Evolutionary conservation across 2,329 filamentous ascomycete species (phyloP), one percentile per base, ranked within the genome.

Genomic region (Penicillium sp.): DNA sequence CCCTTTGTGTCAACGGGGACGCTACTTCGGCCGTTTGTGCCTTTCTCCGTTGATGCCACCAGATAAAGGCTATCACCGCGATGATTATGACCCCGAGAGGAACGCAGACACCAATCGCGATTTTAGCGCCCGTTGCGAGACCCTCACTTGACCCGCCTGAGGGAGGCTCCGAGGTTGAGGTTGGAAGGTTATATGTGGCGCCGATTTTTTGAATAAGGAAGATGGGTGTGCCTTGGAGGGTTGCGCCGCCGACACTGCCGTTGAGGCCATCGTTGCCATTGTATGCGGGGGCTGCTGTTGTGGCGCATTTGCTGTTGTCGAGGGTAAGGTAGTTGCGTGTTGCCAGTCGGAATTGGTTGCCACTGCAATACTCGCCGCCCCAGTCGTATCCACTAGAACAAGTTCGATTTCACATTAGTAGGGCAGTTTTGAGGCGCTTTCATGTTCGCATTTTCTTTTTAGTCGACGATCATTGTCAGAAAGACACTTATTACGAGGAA

Each of bases 51-150:
- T 58, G 58, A 35, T 63, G 56, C 58, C 61, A 65, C 49, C 59
- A 54, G 12, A 65, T 65, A 63, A 70, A 72, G 15, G 64, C 26
- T 7, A 70, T 28, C 1, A 24, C 65, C n/a, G 66, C 56, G 10
- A 57, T 28, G 15, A 63, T 49, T 28, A 72, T 51, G 19, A 65
- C 61, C 3, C 50, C 63, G 50, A 70, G 54, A 2, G 64, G 69
- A 22, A 65, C 53, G 28, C 68, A 71, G 17, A 73, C 60, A 1
- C 68, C 72, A 33, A 74, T 72, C 4, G 69, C 73, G 33, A 65
- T 69, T 53, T 73, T 74, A 0, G 70, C 70, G 2, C 72, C 73
- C 10, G 66, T 72, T 1, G 73, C 70, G 9, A 75, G 49, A 8
- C 69, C 65, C 13, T 24, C 26, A 19, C 9, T 50, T 9, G 57